A percentile compares a stretch with the other conserved stretches of the same genome.
These are phyloP conservation scores for Hanseniaspora sp. DNA, from an alignment of 1,139 yeast genomes.

Conservation along the genomic window DNA sequence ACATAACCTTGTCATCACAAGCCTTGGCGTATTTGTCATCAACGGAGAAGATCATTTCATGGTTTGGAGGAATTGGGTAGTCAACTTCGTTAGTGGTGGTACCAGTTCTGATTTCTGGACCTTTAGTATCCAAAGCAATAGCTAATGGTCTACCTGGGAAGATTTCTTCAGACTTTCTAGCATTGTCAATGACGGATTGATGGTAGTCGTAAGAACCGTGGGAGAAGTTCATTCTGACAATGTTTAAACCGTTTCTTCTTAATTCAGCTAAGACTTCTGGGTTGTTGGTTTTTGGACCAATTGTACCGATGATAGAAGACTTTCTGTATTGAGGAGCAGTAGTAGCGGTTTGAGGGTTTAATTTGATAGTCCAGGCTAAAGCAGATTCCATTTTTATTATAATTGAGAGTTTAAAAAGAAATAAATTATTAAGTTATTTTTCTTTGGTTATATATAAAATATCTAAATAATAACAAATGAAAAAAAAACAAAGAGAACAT, in stretches of 20 bases:
- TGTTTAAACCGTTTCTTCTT: conserved; percentile 94
- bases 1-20: conserved; percentile 75
- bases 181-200: conserved; percentile 89
- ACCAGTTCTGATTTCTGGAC: conserved; percentile 99
- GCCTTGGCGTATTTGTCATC: conserved; percentile 64
- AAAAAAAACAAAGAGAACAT: too few species aligned
- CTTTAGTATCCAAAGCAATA: conserved; percentile 97
- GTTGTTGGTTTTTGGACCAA: conserved; percentile 92
- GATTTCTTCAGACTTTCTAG: conserved; percentile 82
- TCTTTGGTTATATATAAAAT: too few species aligned
- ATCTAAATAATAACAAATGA: too few species aligned
- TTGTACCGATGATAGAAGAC: conserved; percentile 94
- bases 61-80: conserved; percentile 71
- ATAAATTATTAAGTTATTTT: not conserved
- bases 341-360: conserved; percentile 57
- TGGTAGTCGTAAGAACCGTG: conserved; percentile 97
- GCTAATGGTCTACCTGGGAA: conserved; percentile 95
- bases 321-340: conserved; percentile 85
- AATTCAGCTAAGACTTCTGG: conserved; percentile 75
- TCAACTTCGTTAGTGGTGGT: conserved; percentile 70
- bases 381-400: conserved; percentile 28
- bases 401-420: not conserved
- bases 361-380: conserved; percentile 70
- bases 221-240: conserved; percentile 97
- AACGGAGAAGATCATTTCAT: conserved; percentile 87